Percentiles rank a stretch among this genome's conserved stretches.
phyloP scores from a whole-genome alignment of 2,329 filamentous ascomycete genomes.

The Moelleriella libera region DNA sequence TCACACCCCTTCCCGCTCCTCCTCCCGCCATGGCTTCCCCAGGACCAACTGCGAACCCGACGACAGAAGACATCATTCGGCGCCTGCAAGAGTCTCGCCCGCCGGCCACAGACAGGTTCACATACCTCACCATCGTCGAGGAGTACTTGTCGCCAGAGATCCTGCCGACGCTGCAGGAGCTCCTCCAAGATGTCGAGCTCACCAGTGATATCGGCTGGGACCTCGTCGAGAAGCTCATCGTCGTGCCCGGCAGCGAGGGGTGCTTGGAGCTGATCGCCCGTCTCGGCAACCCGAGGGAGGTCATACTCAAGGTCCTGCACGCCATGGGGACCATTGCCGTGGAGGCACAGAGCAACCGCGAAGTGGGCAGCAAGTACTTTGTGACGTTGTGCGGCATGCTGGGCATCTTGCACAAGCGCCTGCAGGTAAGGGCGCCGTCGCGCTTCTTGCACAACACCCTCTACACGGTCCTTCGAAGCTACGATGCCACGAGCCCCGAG shows the following conservation, averaged over 20 bases:
- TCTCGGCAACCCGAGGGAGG: slow-evolving; percentile 67
- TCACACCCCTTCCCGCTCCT: no score
- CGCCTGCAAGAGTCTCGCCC: slow-evolving; percentile 34
- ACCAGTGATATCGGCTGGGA: slow-evolving; percentile 77
- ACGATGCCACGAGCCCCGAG: slow-evolving; percentile 47
- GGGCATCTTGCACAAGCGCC: slow-evolving; percentile 55
- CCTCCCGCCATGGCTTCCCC: slow-evolving; percentile 1
- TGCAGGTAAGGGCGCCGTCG: slow-evolving; percentile 66
- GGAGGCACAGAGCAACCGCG: slow-evolving; percentile 16
- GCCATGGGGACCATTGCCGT: slow-evolving; percentile 38
- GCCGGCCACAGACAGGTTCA: slow-evolving; percentile 50
- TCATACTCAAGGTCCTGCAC: slow-evolving; percentile 69
- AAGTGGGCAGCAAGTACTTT: slow-evolving; percentile 34
- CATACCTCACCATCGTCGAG: slow-evolving; percentile 66
- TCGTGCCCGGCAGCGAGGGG: slow-evolving; percentile 50
- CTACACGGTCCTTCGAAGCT: slow-evolving; percentile 54
- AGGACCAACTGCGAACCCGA: slow-evolving; percentile 11
- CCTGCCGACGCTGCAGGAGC: slow-evolving; percentile 52
- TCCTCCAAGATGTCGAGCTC: slow-evolving; percentile 52
- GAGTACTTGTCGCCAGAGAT: slow-evolving; percentile 54
- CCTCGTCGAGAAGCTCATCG: slow-evolving; percentile 59
- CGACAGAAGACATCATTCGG: slow-evolving; percentile 25
- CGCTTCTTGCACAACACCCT: slow-evolving; percentile 67
- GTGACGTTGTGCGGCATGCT: slow-evolving; percentile 58
- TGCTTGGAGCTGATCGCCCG: slow-evolving; percentile 64